Base-by-base conservation (phyloP, 163 green algal genomes). In the Coccomyxa subellipsoidea region DNA sequence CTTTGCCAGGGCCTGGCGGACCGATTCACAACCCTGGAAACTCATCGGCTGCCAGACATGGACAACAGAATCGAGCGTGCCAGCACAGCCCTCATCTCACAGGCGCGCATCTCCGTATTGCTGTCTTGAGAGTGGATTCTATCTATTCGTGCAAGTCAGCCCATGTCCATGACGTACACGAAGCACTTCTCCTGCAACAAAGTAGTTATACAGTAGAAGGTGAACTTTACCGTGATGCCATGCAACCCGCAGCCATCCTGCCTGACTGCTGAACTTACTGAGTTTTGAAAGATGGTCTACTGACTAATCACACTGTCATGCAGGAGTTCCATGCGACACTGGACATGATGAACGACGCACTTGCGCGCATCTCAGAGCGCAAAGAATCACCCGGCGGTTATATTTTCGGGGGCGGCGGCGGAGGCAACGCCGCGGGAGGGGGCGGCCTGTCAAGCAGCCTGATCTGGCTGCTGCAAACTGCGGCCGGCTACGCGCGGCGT, bases 1-100 rank as follows among this genome's bases (percentile, higher is more conserved):
- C 23, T 59, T 72, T 4, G 78, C 29, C 77, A 87, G 80, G 54
- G 25, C 0, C 12, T 82, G 25, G 9, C 36, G 39, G 31, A 84
- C 69, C 84, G 81, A 32, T 54, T 90, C 66, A 77, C 84, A 18
- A 66, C 76, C 0, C 31, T 90, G 27, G 86, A 90, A 81, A 71
- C 69, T 27, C 39, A 76, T 71, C 71, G 66, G 23, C 81, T 90
- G 69, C 84, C 86, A 15, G 40, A n/a, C 54, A 66, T 89, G 69
- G 83, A 89, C 38, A 76, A 77, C 6, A 69, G 78, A 2, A 59
- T 84, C 18, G 79, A 88, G 34, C 53, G 80, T 35, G 54, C 80
- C 69, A 38, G 66, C 76, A 81, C 38, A 29, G 69, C 77, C 0
- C 38, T 32, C 21, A 38, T 86, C 54, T 81, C 82, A 53, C 12